phyloP scores from a whole-genome alignment of 257 asterid species.

The Craterostigma plantagineum region DNA sequence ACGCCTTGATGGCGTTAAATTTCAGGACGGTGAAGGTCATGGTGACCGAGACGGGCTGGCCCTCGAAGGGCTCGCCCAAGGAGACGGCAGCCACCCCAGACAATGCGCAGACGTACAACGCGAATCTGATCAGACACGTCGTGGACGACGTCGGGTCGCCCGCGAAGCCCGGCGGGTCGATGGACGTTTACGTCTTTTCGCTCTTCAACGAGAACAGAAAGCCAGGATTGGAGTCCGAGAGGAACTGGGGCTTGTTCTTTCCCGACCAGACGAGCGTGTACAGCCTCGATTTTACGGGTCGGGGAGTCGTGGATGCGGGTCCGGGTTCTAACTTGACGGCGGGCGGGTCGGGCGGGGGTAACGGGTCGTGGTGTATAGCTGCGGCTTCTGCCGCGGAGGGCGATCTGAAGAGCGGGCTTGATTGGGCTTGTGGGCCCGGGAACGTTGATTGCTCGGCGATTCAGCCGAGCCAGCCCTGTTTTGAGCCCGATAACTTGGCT shows the following conservation, averaged over 20 bases:
- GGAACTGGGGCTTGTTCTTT: constrained; percentile 91
- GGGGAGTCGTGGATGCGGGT: constrained; percentile 23
- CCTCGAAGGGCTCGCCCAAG: constrained; percentile 72
- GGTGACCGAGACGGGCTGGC: constrained; percentile 99
- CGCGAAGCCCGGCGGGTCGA: constrained; percentile 56
- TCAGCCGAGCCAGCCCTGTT: constrained; percentile 96
- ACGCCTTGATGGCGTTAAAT: constrained; percentile 60
- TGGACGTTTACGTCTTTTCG: constrained; percentile 62
- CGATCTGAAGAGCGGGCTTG: constrained; percentile 51
- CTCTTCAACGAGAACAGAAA: constrained; percentile 88
- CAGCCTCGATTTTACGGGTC: constrained; percentile 73
- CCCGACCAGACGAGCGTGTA: constrained; percentile 89
- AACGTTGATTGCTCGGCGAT: constrained; percentile 86
- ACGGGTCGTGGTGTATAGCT: constrained; percentile 92
- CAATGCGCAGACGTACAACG: constrained; percentile 74
- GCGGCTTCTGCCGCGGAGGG: constrained; percentile 49
- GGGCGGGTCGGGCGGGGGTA: constrained; percentile 35
- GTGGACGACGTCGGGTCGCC: constrained; percentile 81
- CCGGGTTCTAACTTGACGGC: constrained; percentile 25
- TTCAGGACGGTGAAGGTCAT: constrained; percentile 53
- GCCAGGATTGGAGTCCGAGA: constrained; percentile 88
- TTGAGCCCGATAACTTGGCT: constrained; percentile 53
- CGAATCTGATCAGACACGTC: constrained; percentile 67
- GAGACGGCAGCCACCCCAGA: constrained; percentile 83
- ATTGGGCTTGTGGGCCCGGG: constrained; percentile 93